These are phyloP conservation scores for Fusarium sp. DNA, from an alignment of 2,329 filamentous ascomycete genomes.

Conservation along the genomic window DNA sequence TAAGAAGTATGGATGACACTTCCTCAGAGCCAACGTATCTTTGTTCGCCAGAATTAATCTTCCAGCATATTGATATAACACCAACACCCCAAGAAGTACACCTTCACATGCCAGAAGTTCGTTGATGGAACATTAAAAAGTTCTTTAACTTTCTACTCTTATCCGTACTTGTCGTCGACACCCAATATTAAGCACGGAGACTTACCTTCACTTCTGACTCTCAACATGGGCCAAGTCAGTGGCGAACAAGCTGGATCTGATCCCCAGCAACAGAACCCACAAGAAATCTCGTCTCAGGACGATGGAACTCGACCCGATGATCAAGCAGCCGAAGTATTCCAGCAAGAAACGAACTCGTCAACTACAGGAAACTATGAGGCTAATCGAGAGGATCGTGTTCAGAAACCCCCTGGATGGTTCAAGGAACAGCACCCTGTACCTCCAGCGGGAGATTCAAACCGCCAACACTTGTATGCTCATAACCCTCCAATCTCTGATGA, in stretches of 20 bases:
- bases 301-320: neutral
- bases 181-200: neutral
- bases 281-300: neutral
- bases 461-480: slow-evolving; percentile 13
- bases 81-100: neutral
- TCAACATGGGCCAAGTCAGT: neutral
- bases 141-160: neutral
- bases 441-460: slow-evolving; percentile 15
- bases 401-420: slow-evolving; percentile 13
- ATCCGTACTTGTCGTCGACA: neutral
- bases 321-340: neutral
- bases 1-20: neutral
- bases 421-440: neutral
- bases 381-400: neutral
- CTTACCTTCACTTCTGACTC: neutral
- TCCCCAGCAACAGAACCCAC: neutral
- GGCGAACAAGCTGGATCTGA: neutral
- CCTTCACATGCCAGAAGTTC: neutral
- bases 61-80: neutral
- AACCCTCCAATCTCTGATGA: slow-evolving; percentile 12
- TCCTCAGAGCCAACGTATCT: neutral
- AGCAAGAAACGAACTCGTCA: neutral
- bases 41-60: neutral
- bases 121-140: neutral
- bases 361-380: neutral